These are phyloP conservation scores for Pleomassaria siparia DNA, from an alignment of 2,329 filamentous ascomycete genomes.

Conservation along the genomic window DNA sequence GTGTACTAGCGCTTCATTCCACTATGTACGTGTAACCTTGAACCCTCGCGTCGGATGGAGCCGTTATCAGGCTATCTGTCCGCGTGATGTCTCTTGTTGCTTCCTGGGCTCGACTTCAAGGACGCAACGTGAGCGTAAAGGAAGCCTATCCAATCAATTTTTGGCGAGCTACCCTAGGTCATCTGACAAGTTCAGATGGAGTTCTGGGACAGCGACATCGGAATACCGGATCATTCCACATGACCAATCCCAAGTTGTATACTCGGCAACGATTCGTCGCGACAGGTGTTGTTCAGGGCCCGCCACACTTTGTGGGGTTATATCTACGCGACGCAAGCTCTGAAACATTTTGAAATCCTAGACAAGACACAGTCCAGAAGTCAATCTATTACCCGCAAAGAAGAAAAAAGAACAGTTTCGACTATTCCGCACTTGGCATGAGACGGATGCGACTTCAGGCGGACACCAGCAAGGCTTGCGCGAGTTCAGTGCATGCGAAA, in stretches of 20 bases:
- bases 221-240: constrained; percentile 19
- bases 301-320: constrained; percentile 19
- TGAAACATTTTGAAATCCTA: no score
- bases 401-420: no score
- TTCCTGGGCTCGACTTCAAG: constrained; percentile 6
- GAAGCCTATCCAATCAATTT: constrained; percentile 17
- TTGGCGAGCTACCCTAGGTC: constrained; percentile 17
- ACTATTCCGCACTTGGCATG: not conserved
- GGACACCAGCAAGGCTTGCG: no score
- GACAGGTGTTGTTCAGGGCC: constrained; percentile 24
- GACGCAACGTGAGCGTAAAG: constrained; percentile 7
- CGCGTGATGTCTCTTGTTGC: constrained; percentile 13
- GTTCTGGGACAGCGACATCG: constrained; percentile 18
- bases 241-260: constrained; percentile 21
- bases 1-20: not conserved
- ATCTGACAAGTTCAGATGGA: constrained; percentile 31
- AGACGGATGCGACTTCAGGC: no score
- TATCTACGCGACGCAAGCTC: constrained; percentile 5
- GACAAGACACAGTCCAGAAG: no score
- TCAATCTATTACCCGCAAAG: no score
- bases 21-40: not conserved
- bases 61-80: constrained; percentile 15
- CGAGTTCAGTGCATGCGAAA: no score
- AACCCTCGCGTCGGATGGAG: constrained; percentile 6
- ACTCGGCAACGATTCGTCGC: constrained; percentile 26